Conservation (phyloP, 1,284 basidiomycete genomes). For the Trametes sp. region DNA sequence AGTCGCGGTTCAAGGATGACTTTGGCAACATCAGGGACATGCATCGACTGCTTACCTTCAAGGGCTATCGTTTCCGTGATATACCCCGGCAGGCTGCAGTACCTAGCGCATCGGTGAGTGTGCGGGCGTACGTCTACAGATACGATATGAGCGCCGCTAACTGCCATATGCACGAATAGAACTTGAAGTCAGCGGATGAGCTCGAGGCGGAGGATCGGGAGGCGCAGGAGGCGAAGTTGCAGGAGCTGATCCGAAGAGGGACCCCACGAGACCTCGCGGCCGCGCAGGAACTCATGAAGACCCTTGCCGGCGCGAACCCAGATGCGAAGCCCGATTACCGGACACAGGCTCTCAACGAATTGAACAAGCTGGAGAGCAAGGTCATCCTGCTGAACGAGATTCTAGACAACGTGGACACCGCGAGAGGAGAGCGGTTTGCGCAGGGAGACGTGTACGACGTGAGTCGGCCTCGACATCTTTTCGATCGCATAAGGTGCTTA, state of each 20-base stretch:
- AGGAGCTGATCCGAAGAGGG: constrained; percentile 96
- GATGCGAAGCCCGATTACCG: constrained; percentile 94
- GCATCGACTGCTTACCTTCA: constrained; percentile 95
- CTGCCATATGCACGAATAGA: constrained; percentile 51
- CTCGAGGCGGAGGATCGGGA: constrained; percentile 95
- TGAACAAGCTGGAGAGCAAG: constrained; percentile 95
- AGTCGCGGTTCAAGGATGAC: constrained; percentile 96
- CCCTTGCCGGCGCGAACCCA: constrained; percentile 94
- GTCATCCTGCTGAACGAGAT: constrained; percentile 96
- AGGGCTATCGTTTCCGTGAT: constrained; percentile 93
- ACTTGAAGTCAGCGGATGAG: constrained; percentile 94
- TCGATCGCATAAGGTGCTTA: neutral
- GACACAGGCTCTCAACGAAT: constrained; percentile 87
- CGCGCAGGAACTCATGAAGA: constrained; percentile 98
- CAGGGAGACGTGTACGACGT: constrained; percentile 95
- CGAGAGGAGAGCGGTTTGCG: constrained; percentile 77
- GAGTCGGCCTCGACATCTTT: constrained; percentile 33
- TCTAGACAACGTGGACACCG: constrained; percentile 88
- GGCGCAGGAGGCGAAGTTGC: constrained; percentile 96
- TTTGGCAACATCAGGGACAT: constrained; percentile 98
- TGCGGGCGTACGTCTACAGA: neutral
- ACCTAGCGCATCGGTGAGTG: constrained; percentile 58
- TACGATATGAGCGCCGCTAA: neutral
- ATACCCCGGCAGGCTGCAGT: constrained; percentile 53
- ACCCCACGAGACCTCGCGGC: constrained; percentile 95